These are phyloP conservation scores for Ophiocordyceps camponoti-leonardi DNA, from an alignment of 2,329 filamentous ascomycete species.

Conservation along the genomic window DNA sequence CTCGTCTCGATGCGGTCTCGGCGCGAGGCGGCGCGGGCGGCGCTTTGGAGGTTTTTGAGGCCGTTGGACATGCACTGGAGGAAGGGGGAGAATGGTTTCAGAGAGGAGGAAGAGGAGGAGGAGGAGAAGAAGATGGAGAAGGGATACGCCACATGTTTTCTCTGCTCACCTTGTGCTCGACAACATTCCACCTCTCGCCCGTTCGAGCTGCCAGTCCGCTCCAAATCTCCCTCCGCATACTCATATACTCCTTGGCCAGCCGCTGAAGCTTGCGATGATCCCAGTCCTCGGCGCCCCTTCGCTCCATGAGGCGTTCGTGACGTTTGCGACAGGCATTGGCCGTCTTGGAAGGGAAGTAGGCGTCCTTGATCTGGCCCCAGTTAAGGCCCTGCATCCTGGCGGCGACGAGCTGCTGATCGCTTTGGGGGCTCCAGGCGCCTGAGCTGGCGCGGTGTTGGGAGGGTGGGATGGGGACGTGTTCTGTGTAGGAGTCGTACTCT, in stretches of 20 bases:
- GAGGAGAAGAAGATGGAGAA: not conserved
- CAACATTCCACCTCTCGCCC: conserved; percentile 69
- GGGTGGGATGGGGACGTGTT: conserved; percentile 19
- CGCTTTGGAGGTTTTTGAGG: conserved; percentile 61
- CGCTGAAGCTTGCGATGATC: conserved; percentile 57
- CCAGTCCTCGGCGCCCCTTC: conserved; percentile 59
- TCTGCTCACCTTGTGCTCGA: conserved; percentile 40
- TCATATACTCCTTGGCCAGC: conserved; percentile 64
- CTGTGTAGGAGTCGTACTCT: conserved; percentile 22
- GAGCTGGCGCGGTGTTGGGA: conserved; percentile 38
- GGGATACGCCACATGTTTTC: not conserved
- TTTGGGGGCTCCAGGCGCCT: conserved; percentile 54
- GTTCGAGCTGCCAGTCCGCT: conserved; percentile 50
- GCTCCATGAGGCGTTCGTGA: conserved; percentile 70
- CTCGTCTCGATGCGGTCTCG: conserved; percentile 41
- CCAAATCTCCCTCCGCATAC: conserved; percentile 70
- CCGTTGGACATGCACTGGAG: conserved; percentile 61
- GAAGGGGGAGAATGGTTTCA: not conserved
- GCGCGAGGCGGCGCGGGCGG: conserved; percentile 46
- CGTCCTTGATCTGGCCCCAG: conserved; percentile 65
- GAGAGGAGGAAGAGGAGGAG: not conserved
- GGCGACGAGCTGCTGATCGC: conserved; percentile 56
- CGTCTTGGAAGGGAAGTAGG: conserved; percentile 61
- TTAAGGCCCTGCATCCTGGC: conserved; percentile 63
- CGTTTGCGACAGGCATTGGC: conserved; percentile 79